A percentile compares a stretch with the other conserved stretches of the same genome.
These are phyloP conservation scores for Cercospora sp. DNA, from an alignment of 2,329 filamentous ascomycete genomes.

Conservation along the genomic window DNA sequence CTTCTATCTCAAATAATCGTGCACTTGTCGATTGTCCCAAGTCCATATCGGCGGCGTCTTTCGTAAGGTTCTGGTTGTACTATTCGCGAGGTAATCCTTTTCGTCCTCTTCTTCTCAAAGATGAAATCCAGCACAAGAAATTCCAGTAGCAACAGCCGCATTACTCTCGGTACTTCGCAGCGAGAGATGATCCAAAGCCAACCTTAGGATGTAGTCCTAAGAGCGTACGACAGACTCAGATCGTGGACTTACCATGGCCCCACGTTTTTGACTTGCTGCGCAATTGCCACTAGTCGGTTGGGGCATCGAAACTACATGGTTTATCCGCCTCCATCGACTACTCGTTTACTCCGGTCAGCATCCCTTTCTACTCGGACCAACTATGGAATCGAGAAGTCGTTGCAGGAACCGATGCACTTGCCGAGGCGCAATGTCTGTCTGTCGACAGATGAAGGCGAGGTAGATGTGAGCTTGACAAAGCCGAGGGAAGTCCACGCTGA, in stretches of 20 bases:
- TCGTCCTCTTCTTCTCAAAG: background rate
- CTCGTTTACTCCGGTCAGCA: background rate
- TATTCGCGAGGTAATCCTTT: background rate
- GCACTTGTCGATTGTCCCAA: background rate
- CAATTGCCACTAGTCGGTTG: background rate
- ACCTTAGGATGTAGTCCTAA: background rate
- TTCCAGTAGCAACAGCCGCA: background rate
- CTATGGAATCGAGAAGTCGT: background rate
- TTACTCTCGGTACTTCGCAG: too few relatives aligned
- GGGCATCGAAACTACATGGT: background rate
- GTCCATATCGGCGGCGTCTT: background rate
- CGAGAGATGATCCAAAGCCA: background rate
- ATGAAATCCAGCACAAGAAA: background rate
- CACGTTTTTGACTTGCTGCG: too few relatives aligned
- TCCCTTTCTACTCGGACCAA: background rate
- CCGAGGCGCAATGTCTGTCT: background rate
- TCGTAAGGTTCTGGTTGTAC: background rate
- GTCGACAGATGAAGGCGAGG: background rate
- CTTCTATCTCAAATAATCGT: background rate
- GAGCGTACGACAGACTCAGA: background rate
- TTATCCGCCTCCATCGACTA: background rate
- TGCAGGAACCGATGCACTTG: background rate
- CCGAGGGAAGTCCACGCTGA: background rate
- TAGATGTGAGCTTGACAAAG: background rate
- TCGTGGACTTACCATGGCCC: too few relatives aligned